Evolutionary conservation across 768 basidiomycete species (phyloP).

Genomic region (Albatrellus ellisii): DNA sequence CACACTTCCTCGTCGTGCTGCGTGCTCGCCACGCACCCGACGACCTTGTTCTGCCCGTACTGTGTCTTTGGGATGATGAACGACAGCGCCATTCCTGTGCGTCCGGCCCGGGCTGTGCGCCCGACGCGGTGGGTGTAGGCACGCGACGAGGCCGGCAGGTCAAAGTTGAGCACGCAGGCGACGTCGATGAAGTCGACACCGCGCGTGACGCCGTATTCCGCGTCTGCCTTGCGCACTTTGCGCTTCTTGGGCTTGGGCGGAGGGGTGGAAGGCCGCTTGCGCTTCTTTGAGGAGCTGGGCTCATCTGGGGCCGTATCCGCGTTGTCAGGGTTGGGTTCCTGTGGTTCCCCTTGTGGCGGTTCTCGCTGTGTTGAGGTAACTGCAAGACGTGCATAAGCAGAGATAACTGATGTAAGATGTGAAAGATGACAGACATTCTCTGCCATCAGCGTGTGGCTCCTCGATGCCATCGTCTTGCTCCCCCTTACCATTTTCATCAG

Average conservation of each 20-base stretch:
- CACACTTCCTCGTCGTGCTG: conserved; percentile 69
- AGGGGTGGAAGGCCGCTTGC: conserved; percentile 39
- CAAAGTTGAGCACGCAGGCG: conserved; percentile 95
- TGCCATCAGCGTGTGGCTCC: conserved; percentile 25
- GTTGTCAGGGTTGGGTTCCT: conserved; percentile 7
- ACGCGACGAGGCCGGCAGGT: conserved; percentile 77
- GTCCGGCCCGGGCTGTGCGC: conserved; percentile 91
- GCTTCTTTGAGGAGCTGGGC: conserved; percentile 27
- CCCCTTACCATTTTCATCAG: conserved; percentile 68
- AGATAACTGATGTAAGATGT: background rate
- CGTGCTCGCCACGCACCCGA: conserved; percentile 55
- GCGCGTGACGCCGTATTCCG: conserved; percentile 87
- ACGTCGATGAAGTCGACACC: conserved; percentile 97
- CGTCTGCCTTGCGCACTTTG: conserved; percentile 36
- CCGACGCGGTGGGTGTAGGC: conserved; percentile 95
- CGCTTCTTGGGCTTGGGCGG: conserved; percentile 31
- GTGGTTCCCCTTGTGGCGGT: conserved; percentile 6
- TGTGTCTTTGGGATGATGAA: conserved; percentile 64
- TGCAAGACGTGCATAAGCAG: background rate
- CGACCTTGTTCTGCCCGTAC: conserved; percentile 65
- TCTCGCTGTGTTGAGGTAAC: conserved; percentile 44
- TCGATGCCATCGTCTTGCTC: conserved; percentile 37
- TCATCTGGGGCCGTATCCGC: background rate
- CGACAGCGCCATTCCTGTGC: conserved; percentile 83
- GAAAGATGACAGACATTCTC: conserved; percentile 21